Evolutionary conservation across 768 basidiomycete species (phyloP).

Genomic region (Lentinula sp.): DNA sequence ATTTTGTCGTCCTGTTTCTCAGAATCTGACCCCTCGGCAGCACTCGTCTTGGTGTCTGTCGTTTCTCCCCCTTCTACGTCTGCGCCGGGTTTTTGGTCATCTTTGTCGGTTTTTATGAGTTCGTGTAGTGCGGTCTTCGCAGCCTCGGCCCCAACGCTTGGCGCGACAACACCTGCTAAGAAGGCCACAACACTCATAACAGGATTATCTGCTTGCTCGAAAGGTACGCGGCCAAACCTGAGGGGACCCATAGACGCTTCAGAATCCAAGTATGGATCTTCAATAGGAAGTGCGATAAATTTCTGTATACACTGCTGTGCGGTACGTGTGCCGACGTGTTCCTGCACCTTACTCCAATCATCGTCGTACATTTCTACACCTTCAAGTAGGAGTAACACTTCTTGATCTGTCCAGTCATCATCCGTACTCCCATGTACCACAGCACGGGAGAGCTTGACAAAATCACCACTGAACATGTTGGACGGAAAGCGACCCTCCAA

Average conservation of each 20-base stretch:
- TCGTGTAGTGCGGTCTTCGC: slow-evolving; percentile 87
- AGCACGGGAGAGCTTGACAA: slow-evolving; percentile 71
- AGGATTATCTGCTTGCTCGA: slow-evolving; percentile 94
- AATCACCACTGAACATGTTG: slow-evolving; percentile 94
- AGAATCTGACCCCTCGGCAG: slow-evolving; percentile 18
- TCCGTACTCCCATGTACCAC: slow-evolving; percentile 28
- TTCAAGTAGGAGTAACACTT: slow-evolving; percentile 84
- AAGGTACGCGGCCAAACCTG: slow-evolving; percentile 75
- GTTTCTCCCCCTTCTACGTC: slow-evolving; percentile 29
- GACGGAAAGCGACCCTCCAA: slow-evolving; percentile 96
- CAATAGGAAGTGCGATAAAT: slow-evolving; percentile 94
- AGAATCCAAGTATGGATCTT: slow-evolving; percentile 83
- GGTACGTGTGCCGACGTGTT: slow-evolving; percentile 87
- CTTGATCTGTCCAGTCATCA: slow-evolving; percentile 89
- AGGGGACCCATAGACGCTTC: slow-evolving; percentile 75
- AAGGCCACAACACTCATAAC: slow-evolving; percentile 99
- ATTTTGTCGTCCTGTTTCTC: slow-evolving; percentile 31
- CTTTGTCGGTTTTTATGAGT: slow-evolving; percentile 57
- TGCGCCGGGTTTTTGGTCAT: slow-evolving; percentile 42
- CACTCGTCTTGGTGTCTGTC: slow-evolving; percentile 20
- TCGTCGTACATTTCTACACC: slow-evolving; percentile 98
- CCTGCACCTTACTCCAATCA: slow-evolving; percentile 90
- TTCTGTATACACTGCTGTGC: slow-evolving; percentile 94
- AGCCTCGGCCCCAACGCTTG: slow-evolving; percentile 87
- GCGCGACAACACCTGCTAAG: slow-evolving; percentile 86